These are phyloP conservation scores for Emmonsiellopsis sp. DNA, from an alignment of 2,329 filamentous ascomycete genomes.

Conservation along the genomic window DNA sequence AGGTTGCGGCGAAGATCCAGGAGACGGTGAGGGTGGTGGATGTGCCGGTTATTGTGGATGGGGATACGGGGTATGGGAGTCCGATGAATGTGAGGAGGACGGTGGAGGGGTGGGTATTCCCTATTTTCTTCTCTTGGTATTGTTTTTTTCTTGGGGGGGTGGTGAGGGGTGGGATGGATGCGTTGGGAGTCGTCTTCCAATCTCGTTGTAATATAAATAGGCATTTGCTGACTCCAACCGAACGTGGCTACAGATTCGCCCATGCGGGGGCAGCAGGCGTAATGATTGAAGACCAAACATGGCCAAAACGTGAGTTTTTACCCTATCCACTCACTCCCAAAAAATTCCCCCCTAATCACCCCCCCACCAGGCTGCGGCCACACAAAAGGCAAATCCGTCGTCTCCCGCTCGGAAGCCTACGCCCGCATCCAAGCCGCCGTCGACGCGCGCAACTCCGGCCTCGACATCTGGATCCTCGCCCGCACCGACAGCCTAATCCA, in stretches of 20 bases:
- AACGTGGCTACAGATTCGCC: constrained; percentile 15
- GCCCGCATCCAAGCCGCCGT: constrained; percentile 39
- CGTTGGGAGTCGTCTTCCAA: too few species aligned
- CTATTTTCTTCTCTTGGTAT: too few species aligned
- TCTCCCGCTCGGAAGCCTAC: constrained; percentile 38
- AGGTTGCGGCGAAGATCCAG: constrained; percentile 39
- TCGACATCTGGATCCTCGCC: constrained; percentile 40
- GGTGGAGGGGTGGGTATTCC: constrained; percentile 30
- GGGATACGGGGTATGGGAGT: constrained; percentile 41
- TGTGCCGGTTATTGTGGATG: constrained; percentile 39
- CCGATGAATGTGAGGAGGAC: constrained; percentile 41
- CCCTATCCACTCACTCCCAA: too few species aligned
- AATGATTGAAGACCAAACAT: constrained; percentile 42
- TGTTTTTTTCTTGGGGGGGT: background rate
- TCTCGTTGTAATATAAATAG: background rate
- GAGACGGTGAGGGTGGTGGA: constrained; percentile 30
- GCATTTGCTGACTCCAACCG: background rate
- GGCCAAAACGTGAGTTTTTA: constrained; percentile 36
- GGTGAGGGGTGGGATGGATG: too few species aligned
- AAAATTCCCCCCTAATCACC: background rate
- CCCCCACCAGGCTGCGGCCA: constrained; percentile 33
- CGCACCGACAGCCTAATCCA: constrained; percentile 37
- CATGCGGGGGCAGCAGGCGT: constrained; percentile 30
- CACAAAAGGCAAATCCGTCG: constrained; percentile 40
- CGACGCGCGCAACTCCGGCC: constrained; percentile 38